phyloP scores from a whole-genome alignment of 2,329 filamentous ascomycete species.

The Talaromyces piceae region DNA sequence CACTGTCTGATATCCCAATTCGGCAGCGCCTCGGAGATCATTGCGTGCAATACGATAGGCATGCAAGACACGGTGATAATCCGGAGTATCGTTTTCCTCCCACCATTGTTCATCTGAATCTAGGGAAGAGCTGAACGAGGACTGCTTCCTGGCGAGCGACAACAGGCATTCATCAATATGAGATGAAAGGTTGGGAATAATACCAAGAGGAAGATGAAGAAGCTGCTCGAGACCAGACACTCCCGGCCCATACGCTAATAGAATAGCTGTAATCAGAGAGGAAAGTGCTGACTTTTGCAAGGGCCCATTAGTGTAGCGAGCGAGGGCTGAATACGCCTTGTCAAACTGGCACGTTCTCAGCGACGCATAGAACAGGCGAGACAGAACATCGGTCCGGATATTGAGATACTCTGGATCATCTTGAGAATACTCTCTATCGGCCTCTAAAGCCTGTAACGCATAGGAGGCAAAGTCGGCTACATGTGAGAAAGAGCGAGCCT shows the following conservation, averaged over 20 bases:
- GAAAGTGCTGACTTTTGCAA: constrained; percentile 66
- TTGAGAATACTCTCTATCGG: constrained; percentile 23
- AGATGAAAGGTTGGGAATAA: constrained; percentile 59
- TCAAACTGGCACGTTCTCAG: constrained; percentile 73
- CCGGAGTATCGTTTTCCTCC: constrained; percentile 41
- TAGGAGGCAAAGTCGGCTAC: constrained; percentile 77
- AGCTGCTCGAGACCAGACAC: constrained; percentile 49
- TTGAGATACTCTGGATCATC: constrained; percentile 30
- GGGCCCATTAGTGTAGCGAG: constrained; percentile 62
- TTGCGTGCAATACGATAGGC: constrained; percentile 77
- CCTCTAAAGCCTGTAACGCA: constrained; percentile 56
- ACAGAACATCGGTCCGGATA: constrained; percentile 64
- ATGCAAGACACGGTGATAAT: constrained; percentile 85
- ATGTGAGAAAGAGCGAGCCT: constrained; percentile 65
- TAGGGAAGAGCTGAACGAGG: constrained; percentile 48
- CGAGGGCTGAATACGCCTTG: constrained; percentile 70
- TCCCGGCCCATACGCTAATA: constrained; percentile 34
- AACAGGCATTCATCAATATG: constrained; percentile 72
- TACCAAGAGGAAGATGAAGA: constrained; percentile 63
- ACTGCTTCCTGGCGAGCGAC: constrained; percentile 61
- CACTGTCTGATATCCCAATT: constrained; percentile 49
- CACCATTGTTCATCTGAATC: constrained; percentile 29
- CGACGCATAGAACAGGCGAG: constrained; percentile 75
- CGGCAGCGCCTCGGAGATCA: constrained; percentile 74
- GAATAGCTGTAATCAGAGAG: constrained; percentile 50